Base-by-base conservation (phyloP, 169 alveolate genomes). In the Blepharisma undulans region DNA sequence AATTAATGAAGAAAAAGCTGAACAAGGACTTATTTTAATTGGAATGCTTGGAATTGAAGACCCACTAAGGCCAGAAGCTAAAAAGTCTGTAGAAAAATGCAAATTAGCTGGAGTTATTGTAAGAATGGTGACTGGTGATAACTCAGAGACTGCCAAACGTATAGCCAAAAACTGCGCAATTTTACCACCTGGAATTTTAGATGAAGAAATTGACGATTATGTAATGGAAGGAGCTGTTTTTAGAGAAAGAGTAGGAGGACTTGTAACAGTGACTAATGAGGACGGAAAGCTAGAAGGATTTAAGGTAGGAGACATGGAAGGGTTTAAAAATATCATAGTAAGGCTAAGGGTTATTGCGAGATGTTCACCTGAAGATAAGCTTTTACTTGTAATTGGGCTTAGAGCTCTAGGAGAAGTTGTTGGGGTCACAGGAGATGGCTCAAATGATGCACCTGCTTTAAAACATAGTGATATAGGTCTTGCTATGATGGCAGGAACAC, bases 51-150 rank as follows among this genome's bases (percentile, higher is more conserved):
- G 98, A 36, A 96, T 96, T 25, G 95, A 98, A 88, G 99, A 99
- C 95, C 99, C 99, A 30, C 99, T 99, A 4, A 97, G 99, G 84
- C 96, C 97, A 7, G 99, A 99, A 25, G 99, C 99, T 71, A 98
- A 98, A 91, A 98, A 94, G 71, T 99, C 99, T 34, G 98, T 99
- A 34, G 96, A 94, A 81, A 96, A 97, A 29, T 99, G 99, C 85
- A 93, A 97, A 71, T 96, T 92, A 79, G 99, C 99, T 5, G 99
- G 99, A 29, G 96, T 98, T n/a, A 93, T 89, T 78, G 98, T 98
- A 30, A 95, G 98, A 86, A 98, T 98, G 99, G 98, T 97, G 19
- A 97, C 99, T 33, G 98, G 98, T 16, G 99, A 98, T 92, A 97
- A 97, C 92, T 90, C 95, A 84, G 94, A 95, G 22, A 97, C 98